Evolutionary conservation across 1,139 yeast genomes (phyloP).

Genomic region (Pneumocystis canis): DNA sequence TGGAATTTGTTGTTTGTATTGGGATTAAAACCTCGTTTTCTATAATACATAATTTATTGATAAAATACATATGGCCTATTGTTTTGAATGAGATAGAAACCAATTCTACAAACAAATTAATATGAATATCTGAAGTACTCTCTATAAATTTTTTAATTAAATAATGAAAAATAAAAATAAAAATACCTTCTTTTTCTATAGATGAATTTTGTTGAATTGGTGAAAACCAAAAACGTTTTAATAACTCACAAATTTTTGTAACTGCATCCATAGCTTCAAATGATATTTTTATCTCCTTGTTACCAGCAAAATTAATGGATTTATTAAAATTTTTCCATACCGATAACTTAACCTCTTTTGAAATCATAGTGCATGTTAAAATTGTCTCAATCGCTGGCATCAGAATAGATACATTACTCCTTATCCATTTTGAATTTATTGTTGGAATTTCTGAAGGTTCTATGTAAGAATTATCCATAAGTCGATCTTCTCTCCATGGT

Average conservation of each 20-base stretch:
- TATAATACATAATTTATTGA: not conserved
- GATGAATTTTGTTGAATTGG: not conserved
- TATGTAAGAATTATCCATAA: constrained; percentile 1
- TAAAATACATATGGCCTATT: not conserved
- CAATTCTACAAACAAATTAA: not conserved
- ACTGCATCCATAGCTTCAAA: constrained; percentile 10
- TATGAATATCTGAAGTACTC: not conserved
- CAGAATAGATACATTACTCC: constrained; percentile 5
- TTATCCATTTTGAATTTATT: constrained; percentile 9
- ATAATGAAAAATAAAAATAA: not conserved
- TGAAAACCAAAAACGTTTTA: not conserved
- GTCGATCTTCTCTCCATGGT: constrained; percentile 9
- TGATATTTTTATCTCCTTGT: constrained; percentile 10
- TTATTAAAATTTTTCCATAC: constrained; percentile 5
- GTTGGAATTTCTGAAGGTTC: constrained; percentile 4
- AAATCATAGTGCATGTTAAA: not conserved
- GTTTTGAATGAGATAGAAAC: not conserved
- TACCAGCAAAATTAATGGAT: constrained; percentile 6
- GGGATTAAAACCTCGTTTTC: not conserved
- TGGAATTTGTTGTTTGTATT: not conserved
- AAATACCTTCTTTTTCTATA: not conserved
- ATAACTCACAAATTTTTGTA: not conserved
- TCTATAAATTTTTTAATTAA: not conserved
- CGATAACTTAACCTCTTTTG: not conserved
- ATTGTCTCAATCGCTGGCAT: not conserved